Base-by-base conservation (phyloP, 257 asterid genomes). In the Solanum arcanum region DNA sequence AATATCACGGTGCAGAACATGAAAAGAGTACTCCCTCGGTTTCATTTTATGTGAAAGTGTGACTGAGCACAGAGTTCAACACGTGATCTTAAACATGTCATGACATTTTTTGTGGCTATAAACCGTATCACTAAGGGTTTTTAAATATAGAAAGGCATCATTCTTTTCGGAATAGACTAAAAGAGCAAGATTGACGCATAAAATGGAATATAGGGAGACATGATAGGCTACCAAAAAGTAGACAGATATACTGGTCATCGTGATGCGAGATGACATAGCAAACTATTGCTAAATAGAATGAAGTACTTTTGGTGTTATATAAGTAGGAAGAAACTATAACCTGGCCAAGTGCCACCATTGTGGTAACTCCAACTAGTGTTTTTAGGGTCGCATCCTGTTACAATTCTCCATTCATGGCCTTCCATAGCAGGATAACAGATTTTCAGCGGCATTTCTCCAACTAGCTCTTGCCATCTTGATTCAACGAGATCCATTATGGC, bases 301-400 rank as follows among this genome's bases (percentile, higher is more conserved):
- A 80, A 47, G 68, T 29, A 47, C 69, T 47, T 47, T 15, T 16
- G 29, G 42, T 16, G 29, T 47, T 16, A 7, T 16, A 18, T 80
- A 20, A 18, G 35, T 10, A 52, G 42, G 85, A 72, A 83, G 75
- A 56, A 87, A 76, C 90, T 90, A 42, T 41, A 31, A 91, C 99
- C 99, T 91, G 99, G 99, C 99, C 99, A 96, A 92, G 96, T 91
- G 87, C 99, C 99, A 68, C 98, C 98, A 37, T 96, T 96, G 87
- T 96, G 99, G 90, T 96, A 96, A 87, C 99, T 96, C 99, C 99
- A 96, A 89, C 93, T 83, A 16, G 97, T 96, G 85, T 96, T 96
- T 91, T 96, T 96, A 2, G 99, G 98, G 88, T 96, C 98, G 70
- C 98, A 96, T 15, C 99, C 99, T 0, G 99, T 96, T 4, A 95